These are phyloP conservation scores for Wickerhamomyces hampshirensis DNA, from an alignment of 805 yeast species.

Conservation along the genomic window DNA sequence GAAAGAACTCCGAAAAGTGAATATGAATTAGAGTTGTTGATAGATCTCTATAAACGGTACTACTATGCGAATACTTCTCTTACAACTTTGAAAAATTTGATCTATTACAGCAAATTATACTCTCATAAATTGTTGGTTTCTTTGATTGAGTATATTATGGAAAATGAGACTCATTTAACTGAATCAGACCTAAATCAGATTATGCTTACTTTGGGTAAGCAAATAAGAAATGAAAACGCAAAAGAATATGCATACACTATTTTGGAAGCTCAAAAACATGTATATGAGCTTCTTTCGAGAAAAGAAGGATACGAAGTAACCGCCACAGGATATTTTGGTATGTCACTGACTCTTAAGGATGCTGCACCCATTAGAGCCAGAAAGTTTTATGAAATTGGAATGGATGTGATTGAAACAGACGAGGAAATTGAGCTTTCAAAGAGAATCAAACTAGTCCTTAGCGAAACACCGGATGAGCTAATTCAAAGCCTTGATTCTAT, in stretches of 20 bases:
- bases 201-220: conserved; percentile 8
- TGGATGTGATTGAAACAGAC: conserved; percentile 2
- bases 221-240: conserved; percentile 2
- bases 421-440: not conserved
- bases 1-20: conserved; percentile 27
- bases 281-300: too few relatives aligned
- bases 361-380: conserved; percentile 6
- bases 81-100: conserved; percentile 5
- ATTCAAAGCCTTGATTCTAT: not conserved
- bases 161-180: conserved; percentile 3
- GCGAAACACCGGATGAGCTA: not conserved
- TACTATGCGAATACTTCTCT: not conserved
- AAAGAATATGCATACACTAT: conserved; percentile 9
- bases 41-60: conserved; percentile 4
- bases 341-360: conserved; percentile 8
- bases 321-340: conserved; percentile 9
- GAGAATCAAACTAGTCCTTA: not conserved
- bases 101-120: conserved; percentile 14
- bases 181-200: conserved; percentile 7
- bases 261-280: conserved; percentile 6
- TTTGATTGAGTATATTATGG: conserved; percentile 1
- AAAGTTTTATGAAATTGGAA: conserved; percentile 5
- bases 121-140: conserved; percentile 4
- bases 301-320: conserved; percentile 1
- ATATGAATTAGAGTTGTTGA: conserved; percentile 12